Conservation (phyloP, 176 grass and related monocot genomes). For the Metroxylon sagu region DNA sequence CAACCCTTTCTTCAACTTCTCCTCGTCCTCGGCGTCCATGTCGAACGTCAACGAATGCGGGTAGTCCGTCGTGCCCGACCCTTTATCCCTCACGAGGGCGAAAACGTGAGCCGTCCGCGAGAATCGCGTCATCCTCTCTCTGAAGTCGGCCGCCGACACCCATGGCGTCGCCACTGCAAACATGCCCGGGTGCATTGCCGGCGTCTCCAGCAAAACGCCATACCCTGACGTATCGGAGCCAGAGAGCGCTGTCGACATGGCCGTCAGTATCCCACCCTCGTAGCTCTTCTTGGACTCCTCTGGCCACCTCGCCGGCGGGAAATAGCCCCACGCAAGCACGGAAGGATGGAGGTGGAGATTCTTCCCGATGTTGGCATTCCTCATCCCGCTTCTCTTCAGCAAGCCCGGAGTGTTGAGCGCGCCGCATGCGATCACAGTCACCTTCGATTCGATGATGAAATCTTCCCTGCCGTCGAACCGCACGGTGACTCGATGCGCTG, state of each 20-base stretch:
- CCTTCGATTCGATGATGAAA: conserved; percentile 9
- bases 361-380: conserved; percentile 19
- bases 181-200: conserved; percentile 14
- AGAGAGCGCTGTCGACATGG: neutral
- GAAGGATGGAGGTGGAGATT: conserved; percentile 19
- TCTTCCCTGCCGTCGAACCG: neutral
- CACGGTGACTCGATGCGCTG: conserved; percentile 1
- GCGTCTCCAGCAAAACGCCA: conserved; percentile 14
- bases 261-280: conserved; percentile 12
- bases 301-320: conserved; percentile 9
- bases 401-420: conserved; percentile 17
- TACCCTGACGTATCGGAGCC: neutral
- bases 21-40: conserved; percentile 7
- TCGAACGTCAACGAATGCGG: neutral
- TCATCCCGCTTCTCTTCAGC: conserved; percentile 14
- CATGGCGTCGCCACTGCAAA: conserved; percentile 21
- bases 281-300: conserved; percentile 9
- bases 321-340: conserved; percentile 21
- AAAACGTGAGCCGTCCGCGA: conserved; percentile 21
- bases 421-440: conserved; percentile 19
- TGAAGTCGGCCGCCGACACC: conserved; percentile 14
- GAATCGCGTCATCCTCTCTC: conserved; percentile 12
- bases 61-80: conserved; percentile 9
- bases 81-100: conserved; percentile 6
- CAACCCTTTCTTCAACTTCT: neutral